Evolutionary conservation across 352 stramenopile genomes (phyloP), one percentile per base, ranked within the genome.

Genomic region (Peronosclerospora sorghi): DNA sequence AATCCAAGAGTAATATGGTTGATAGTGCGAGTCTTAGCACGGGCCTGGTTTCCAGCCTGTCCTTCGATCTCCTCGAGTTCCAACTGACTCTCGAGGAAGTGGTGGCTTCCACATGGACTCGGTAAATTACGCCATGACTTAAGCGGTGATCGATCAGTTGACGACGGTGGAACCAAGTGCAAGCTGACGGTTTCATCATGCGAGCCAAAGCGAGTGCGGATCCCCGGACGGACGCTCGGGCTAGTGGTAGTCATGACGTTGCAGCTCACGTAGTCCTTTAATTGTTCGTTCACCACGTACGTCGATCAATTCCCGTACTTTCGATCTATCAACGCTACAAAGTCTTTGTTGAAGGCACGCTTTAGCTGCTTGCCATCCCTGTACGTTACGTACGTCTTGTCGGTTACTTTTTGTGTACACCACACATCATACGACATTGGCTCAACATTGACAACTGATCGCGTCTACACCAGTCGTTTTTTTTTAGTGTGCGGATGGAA

Each of bases 1-100:
- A 88, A 88, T 28, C 76, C 79, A 5, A 91, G 58, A 30, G 73
- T 84, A 29, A 89, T 63, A 64, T 83, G 73, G 62, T 76, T 87
- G 48, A 91, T 86, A 14, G 73, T 89, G 19, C 79, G 76, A 20
- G 52, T 30, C 49, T 82, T 80, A 23, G 30, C 24, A 32, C 50
- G 46, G 5, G 60, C 48, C 12, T 59, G 52, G 23, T 44, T 59
- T 9, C 50, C 30, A 7, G 53, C 41, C 32, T 70, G 53, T 24
- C 54, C 41, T 23, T 69, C 62, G 20, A 55, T 57, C 42, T 60
- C 29, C 1, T 65, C 55, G 32, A 71, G 79, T 38, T 75, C 59
- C 4, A 59, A 48, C 10, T 74, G 65, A 41, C 58, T 71, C 26
- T 74, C 69, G 1, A 84, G 40, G 18, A 81, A 32, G 18, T 68